Evolutionary conservation across 1,284 basidiomycete genomes (phyloP), one percentile per base, ranked within the genome.

Genomic region (Apiotrichum laibachii): DNA sequence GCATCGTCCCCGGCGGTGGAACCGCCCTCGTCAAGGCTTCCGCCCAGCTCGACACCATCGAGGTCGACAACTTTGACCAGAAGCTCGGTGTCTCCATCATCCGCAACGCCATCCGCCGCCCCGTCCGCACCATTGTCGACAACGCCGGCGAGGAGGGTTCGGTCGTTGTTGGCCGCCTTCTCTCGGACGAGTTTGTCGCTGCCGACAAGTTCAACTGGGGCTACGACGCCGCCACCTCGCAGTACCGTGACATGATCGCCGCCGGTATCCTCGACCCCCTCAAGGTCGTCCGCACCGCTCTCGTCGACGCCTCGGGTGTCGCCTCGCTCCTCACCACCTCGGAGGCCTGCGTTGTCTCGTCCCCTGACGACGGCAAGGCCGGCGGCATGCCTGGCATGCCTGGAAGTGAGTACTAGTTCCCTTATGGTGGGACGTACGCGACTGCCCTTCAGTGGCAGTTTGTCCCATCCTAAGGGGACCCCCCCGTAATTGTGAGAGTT

Each of bases 141-240:
- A 98, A 99, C 77, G 94, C 95, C 9, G 95, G 94, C 51, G 93
- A 97, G 80, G 95, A 98, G 79, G 85, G 90, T 2, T 87, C 86
- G 60, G 93, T 99, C 53, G 91, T 98, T 59, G 91, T 97, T 52
- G 95, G 95, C 50, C 88, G 86, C 22, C 82, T 96, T 6, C 78
- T 92, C 47, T 72, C 72, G 11, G 72, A 75, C 56, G 74, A 76
- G 60, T 75, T 67, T 59, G 49, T 64, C 43, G 50, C 63, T 16
- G 43, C 64, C 33, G 81, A 83, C 65, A 82, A 87, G 73, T 94
- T 94, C 78, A 79, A 84, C 52, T 88, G 77, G 86, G 94, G 94
- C 11, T 98, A 96, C 80, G 92, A 98, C 69, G 92, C 93, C 46
- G 84, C 85, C 72, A 88, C 88, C 79, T 90, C 89, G 62, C 89